phyloP scores from a whole-genome alignment of 1,139 yeast species.

The Blastobotrys persicus region DNA sequence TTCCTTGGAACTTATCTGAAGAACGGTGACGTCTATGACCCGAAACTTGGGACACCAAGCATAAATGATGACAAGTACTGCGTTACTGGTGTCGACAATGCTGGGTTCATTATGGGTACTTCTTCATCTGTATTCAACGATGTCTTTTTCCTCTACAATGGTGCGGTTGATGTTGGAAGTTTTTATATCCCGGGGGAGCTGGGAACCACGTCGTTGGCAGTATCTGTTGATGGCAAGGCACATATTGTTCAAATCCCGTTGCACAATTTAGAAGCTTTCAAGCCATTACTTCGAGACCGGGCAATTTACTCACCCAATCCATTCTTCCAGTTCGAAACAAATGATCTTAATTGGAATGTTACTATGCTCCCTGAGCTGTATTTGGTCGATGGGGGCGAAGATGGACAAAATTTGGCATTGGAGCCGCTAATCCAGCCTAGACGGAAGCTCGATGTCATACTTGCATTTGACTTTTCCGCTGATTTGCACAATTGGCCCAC shows the following conservation, averaged over 20 bases:
- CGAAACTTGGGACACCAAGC: background rate
- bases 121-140: constrained; percentile 75
- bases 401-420: constrained; percentile 72
- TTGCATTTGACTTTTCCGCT: constrained; percentile 83
- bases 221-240: background rate
- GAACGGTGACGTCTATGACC: constrained; percentile 44
- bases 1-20: constrained; percentile 67
- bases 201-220: constrained; percentile 1
- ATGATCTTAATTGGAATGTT: constrained; percentile 10
- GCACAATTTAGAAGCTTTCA: constrained; percentile 4
- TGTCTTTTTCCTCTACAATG: constrained; percentile 33
- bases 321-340: constrained; percentile 37
- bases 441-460: constrained; percentile 71
- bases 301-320: constrained; percentile 62
- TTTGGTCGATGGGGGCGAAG: constrained; percentile 86
- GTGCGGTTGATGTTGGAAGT: background rate
- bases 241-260: background rate
- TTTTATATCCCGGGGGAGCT: background rate
- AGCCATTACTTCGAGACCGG: constrained; percentile 15
- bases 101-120: constrained; percentile 73
- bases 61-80: constrained; percentile 37
- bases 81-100: constrained; percentile 68
- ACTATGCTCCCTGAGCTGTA: constrained; percentile 9
- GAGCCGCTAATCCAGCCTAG: constrained; percentile 69
- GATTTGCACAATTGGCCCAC: constrained; percentile 74